A percentile compares a stretch with the other conserved stretches of the same genome.
Evolutionary conservation across 192 early-diverging fungal genomes (phyloP).

Genomic region (Backusella westeae): DNA sequence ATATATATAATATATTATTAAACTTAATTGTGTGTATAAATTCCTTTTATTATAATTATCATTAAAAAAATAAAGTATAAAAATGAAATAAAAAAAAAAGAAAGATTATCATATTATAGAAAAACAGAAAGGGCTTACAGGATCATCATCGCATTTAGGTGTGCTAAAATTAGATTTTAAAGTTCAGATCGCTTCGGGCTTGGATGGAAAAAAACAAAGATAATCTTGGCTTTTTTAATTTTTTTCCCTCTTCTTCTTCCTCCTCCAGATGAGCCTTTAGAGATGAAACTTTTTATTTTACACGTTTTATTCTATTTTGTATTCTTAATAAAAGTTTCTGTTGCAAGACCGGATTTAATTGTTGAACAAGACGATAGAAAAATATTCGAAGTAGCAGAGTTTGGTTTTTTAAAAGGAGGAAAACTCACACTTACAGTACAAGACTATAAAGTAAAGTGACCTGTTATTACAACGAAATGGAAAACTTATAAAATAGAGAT

Average conservation of each 20-base stretch:
- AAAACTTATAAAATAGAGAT: neutral
- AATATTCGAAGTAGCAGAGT: slow-evolving; percentile 32
- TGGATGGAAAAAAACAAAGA: neutral
- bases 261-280: neutral
- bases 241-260: neutral
- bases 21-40: neutral
- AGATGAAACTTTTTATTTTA: neutral
- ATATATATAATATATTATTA: neutral
- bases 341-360: neutral
- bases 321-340: neutral
- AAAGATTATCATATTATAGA: neutral
- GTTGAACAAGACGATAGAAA: slow-evolving; percentile 12
- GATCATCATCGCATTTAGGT: neutral
- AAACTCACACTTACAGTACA: slow-evolving; percentile 37
- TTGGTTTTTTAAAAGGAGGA: slow-evolving; percentile 50
- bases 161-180: neutral
- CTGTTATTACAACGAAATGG: neutral
- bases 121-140: neutral
- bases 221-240: neutral
- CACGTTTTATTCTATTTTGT: neutral
- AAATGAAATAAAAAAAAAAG: neutral
- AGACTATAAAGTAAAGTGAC: slow-evolving; percentile 28
- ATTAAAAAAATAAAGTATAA: neutral
- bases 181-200: neutral
- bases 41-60: neutral